Percentiles rank a stretch among this genome's conserved stretches.
phyloP scores from a whole-genome alignment of 2,329 filamentous ascomycete genomes.

The Orbilia blumenaviensis region DNA sequence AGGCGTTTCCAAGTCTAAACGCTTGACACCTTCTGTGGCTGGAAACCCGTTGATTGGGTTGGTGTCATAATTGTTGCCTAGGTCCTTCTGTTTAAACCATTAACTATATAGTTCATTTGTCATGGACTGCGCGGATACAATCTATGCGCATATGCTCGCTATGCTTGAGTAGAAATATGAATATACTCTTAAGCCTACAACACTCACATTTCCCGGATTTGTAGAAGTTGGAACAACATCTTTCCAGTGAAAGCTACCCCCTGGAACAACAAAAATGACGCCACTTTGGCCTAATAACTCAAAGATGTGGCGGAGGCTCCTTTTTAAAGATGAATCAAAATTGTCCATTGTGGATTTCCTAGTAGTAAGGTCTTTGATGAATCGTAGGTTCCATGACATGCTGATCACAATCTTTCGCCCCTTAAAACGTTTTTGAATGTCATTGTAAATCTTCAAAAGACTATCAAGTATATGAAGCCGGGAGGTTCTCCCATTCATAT shows the following conservation, averaged over 20 bases:
- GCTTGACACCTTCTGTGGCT: not conserved
- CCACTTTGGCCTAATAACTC: not conserved
- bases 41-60: not conserved
- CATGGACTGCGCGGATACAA: no score
- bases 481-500: not conserved
- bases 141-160: no score
- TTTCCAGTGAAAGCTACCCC: not conserved
- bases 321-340: not conserved
- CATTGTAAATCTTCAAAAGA: not conserved
- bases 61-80: not conserved
- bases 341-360: not conserved
- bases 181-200: no score
- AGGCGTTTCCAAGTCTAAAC: not conserved
- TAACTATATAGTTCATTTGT: no score
- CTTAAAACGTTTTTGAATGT: not conserved
- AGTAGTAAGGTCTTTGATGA: not conserved
- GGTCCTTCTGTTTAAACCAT: not conserved
- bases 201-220: no score
- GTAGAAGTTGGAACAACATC: no score
- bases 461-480: slow-evolving; percentile 1
- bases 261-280: not conserved
- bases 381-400: slow-evolving; percentile 3
- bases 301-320: not conserved
- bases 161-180: no score
- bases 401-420: not conserved